Base-by-base conservation (phyloP, 768 basidiomycete genomes). In the Xanthoconium stramineum region DNA sequence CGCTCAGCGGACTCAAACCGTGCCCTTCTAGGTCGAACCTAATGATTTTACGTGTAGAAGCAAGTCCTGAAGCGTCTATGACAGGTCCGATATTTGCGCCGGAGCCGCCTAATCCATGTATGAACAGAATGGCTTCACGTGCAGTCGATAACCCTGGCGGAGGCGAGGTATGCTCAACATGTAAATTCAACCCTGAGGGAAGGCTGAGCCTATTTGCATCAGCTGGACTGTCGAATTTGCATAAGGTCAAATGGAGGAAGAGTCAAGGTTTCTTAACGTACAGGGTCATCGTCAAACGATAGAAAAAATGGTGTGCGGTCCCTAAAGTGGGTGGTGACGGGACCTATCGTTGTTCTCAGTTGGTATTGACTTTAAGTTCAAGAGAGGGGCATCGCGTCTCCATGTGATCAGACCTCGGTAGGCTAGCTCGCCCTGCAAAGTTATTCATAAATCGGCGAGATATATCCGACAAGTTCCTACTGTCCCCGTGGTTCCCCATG, bases 41-140 rank as follows among this genome's bases (percentile, higher is more conserved):
- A 56, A 64, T 53, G 2, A 51, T 47, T 20, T 56, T 55, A 64
- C 53, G 59, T 59, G 51, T 52, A 32, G 43, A 40, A 15, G 47
- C 32, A 13, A 55, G 48, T 20, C 56, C 30, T 44, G 56, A 55
- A 10, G 51, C 52, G 51, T 58, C 61, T 52, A 56, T 53, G 29
- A 52, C 42, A 47, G 50, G 56, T 47, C 52, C 35, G 39, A 53
- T 46, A 29, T 40, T 57, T 35, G 54, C 62, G 35, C 55, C 15
- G 1, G 44, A 39, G 7, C 50, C 52, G 38, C 52, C 50, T 47
- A 45, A 39, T 42, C 36, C 28, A 38, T 51, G 54, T 28, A 59
- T 60, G 51, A 55, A 49, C 15, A 57, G 13, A 17, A 60, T 52
- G 5, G 58, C 46, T 11, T 48, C 52, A 6, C 38, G 29, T 10